Evolutionary conservation across 1,284 basidiomycete species (phyloP).

Genomic region (Austroboletus niveus): DNA sequence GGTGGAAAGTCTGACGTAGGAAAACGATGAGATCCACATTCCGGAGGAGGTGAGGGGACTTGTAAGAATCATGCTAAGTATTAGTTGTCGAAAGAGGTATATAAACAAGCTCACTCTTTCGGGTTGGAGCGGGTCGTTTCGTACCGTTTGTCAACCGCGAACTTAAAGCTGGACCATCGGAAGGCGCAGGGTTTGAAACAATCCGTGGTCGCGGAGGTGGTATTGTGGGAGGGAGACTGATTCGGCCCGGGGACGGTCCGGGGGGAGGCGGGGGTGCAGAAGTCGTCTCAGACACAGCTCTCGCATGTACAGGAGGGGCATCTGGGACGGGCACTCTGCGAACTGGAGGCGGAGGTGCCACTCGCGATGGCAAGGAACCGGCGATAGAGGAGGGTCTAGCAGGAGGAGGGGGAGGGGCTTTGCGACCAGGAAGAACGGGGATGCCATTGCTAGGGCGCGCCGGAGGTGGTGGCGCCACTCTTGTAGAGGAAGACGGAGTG

Average conservation of each 20-base stretch:
- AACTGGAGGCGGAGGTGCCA: slow-evolving; percentile 29
- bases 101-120: slow-evolving; percentile 50
- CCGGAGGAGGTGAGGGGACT: slow-evolving; percentile 78
- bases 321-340: slow-evolving; percentile 25
- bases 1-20: slow-evolving; percentile 72
- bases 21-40: slow-evolving; percentile 65
- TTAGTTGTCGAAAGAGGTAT: slow-evolving; percentile 1
- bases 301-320: slow-evolving; percentile 37
- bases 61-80: slow-evolving; percentile 6
- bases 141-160: slow-evolving; percentile 27
- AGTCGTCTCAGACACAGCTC: slow-evolving; percentile 31
- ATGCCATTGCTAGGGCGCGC: slow-evolving; percentile 16
- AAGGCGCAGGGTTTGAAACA: slow-evolving; percentile 17
- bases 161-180: slow-evolving; percentile 17
- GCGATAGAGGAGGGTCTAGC: slow-evolving; percentile 32
- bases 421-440: slow-evolving; percentile 24
- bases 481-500: slow-evolving; percentile 26
- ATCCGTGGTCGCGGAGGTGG: slow-evolving; percentile 26
- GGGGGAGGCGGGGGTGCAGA: slow-evolving; percentile 37
- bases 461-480: slow-evolving; percentile 31
- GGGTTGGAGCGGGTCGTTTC: slow-evolving; percentile 27
- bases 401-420: slow-evolving; percentile 33
- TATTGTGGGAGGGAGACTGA: slow-evolving; percentile 10
- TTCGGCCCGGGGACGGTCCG: slow-evolving; percentile 34
- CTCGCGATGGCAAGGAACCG: slow-evolving; percentile 23